These are phyloP conservation scores for Ceratobasidium theobromae DNA, from an alignment of 1,284 basidiomycete genomes.

Conservation along the genomic window DNA sequence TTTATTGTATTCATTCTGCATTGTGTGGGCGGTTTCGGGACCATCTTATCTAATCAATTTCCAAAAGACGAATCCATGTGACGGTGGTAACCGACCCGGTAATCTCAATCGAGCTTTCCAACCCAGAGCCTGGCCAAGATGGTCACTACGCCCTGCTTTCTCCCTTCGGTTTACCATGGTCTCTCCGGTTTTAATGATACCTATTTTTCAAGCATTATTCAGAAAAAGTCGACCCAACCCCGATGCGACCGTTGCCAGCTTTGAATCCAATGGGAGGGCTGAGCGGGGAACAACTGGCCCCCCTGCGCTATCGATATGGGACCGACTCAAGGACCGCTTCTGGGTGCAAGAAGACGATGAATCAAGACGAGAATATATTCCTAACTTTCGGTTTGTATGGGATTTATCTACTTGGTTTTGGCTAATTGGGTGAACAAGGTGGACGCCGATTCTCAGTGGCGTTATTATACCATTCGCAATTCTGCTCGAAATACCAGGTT, in stretches of 20 bases:
- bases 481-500: conserved; percentile 74
- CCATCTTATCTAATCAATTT: too few relatives aligned
- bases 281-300: not conserved
- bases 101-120: not conserved
- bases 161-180: not conserved
- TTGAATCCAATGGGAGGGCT: not conserved
- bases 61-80: too few relatives aligned
- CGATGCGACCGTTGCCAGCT: not conserved
- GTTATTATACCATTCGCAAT: conserved; percentile 75
- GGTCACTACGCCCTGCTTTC: not conserved
- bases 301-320: not conserved
- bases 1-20: too few relatives aligned
- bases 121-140: not conserved
- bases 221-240: not conserved
- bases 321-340: conserved; percentile 26
- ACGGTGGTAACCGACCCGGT: too few relatives aligned
- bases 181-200: not conserved
- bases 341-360: conserved; percentile 32
- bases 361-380: conserved; percentile 32
- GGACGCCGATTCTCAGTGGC: conserved; percentile 67
- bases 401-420: not conserved
- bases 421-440: conserved; percentile 39
- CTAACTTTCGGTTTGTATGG: conserved; percentile 35
- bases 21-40: too few relatives aligned
- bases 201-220: not conserved